Evolutionary conservation across 1,284 basidiomycete genomes (phyloP), one percentile per base, ranked within the genome.

Genomic region (Kwoniella shivajii): DNA sequence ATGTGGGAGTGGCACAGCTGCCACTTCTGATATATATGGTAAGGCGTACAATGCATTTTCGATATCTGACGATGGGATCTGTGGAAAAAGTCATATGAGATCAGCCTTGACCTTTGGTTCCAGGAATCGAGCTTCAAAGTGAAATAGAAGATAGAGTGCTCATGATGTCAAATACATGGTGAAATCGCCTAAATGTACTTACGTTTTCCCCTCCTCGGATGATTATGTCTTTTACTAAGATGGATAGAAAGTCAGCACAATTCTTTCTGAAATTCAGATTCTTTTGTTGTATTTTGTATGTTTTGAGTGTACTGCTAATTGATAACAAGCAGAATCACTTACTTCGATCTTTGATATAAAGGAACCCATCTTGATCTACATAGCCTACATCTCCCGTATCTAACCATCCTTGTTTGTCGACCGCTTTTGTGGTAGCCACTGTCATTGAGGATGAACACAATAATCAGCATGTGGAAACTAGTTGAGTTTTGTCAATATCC

Each of bases 151-250:
- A 24, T 16, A n/a, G 38, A 3, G 30, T 42, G 38, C 6, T 4
- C 2, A 36, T 36, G 34, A 36, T 36, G n/a, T n/a, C n/a, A n/a
- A n/a, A n/a, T n/a, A n/a, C n/a, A n/a, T n/a, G n/a, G n/a, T n/a
- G 34, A 41, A 41, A 41, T n/a, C 22, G n/a, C n/a, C 36, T n/a
- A 0, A 48, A 42, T 2, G 16, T 37, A 59, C 69, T 51, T 31
- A 73, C 71, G 46, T 76, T 76, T 57, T 76, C 75, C 1, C 75
- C 75, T 20, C 73, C 73, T 1, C 75, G 69, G 27, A 76, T 73
- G 36, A 76, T 73, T 22, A 76, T 63, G 57, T 76, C 75, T 61
- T 76, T 76, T 14, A 69, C 66, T 67, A 33, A 6, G 18, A 14
- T 22, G 16, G 22, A 38, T 45, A 20, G 18, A 30, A 10, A 6